Conservation (phyloP, 441 rosid species). For the Dalechampia spathulata region DNA sequence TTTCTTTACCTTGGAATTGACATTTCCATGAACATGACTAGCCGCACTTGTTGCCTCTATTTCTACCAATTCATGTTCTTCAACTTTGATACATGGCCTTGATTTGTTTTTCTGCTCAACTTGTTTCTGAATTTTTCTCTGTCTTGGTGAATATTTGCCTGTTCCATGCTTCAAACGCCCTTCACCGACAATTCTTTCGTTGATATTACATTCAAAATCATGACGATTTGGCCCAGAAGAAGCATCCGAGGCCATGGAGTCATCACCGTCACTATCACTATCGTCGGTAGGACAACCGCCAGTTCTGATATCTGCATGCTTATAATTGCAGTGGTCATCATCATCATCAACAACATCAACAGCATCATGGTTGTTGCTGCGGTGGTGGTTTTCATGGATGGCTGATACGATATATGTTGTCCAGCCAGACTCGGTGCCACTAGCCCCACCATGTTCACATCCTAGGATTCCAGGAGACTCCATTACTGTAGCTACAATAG, state of each 20-base stretch:
- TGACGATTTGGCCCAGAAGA: slow-evolving; percentile 61
- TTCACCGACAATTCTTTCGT: slow-evolving; percentile 3
- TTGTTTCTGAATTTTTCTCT: slow-evolving; percentile 24
- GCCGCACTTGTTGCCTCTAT: slow-evolving; percentile 31
- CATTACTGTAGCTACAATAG: slow-evolving; percentile 32
- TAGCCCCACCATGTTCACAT: slow-evolving; percentile 40
- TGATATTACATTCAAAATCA: slow-evolving; percentile 16
- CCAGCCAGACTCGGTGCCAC: slow-evolving; percentile 79
- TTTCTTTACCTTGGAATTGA: slow-evolving; percentile 31
- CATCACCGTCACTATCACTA: slow-evolving; percentile 44
- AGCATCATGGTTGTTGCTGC: too few species aligned
- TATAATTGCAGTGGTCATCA: slow-evolving; percentile 17
- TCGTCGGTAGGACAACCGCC: slow-evolving; percentile 11
- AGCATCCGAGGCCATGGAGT: slow-evolving; percentile 84
- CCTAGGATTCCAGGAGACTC: slow-evolving; percentile 41
- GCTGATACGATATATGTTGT: slow-evolving; percentile 69
- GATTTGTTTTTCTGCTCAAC: slow-evolving; percentile 24
- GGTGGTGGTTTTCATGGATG: slow-evolving; percentile 21
- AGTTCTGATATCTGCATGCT: slow-evolving; percentile 14
- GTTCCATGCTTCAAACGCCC: slow-evolving; percentile 28
- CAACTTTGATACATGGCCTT: slow-evolving; percentile 22
- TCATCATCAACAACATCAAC: too few species aligned
- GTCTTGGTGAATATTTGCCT: slow-evolving; percentile 22
- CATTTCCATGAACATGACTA: slow-evolving; percentile 34
- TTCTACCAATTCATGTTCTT: slow-evolving; percentile 26